Base-by-base conservation (phyloP, 148 eudicot species). In the Chenopodium album region DNA sequence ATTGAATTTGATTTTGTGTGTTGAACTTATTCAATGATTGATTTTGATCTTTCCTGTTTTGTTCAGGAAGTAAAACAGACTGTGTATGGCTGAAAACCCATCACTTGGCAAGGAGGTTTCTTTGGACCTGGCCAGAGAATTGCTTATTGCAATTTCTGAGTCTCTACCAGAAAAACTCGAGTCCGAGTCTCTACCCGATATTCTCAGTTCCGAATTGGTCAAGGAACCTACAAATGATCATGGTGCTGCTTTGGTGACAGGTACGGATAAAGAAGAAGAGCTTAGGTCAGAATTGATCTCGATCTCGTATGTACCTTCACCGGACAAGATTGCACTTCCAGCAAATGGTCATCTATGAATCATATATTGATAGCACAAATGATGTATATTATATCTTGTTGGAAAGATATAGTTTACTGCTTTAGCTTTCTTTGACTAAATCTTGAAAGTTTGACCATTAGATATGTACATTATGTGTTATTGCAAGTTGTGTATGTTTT, bases 101-200 rank as follows among this genome's bases (percentile, higher is more conserved):
- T 76, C 50, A 12, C 73, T 85, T 37, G 44, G 71, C 37, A 80
- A 84, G 76, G 90, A 88, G 82, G 85, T 82, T 65, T 76, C 88
- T 31, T 81, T 85, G 74, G 92, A 88, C 75, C 80, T 68, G n/a
- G 78, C 82, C 23, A 85, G 92, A 76, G 91, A 90, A 73, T 79
- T 86, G 84, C 92, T 90, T 8, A 88, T 90, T 31, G 86, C 89
- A 82, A 88, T 90, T 75, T 88, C 92, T 59, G 79, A 84, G 81
- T 67, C 83, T 41, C 47, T 23, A 68, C 91, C 89, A 3, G 89
- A 90, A 5, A 78, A 60, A 60, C 48, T 75, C 46, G 29, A 71
- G 34, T 32, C 73, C 2, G 14, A 81, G 54, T 41, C 71, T 29
- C 47, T 23, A 68, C 91, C 89, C 2, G 89, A 90, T 8, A 78